Percentiles rank a stretch among this genome's conserved stretches.
Evolutionary conservation across 148 eudicot species (phyloP).

Genomic region (Polygonum maritimum): DNA sequence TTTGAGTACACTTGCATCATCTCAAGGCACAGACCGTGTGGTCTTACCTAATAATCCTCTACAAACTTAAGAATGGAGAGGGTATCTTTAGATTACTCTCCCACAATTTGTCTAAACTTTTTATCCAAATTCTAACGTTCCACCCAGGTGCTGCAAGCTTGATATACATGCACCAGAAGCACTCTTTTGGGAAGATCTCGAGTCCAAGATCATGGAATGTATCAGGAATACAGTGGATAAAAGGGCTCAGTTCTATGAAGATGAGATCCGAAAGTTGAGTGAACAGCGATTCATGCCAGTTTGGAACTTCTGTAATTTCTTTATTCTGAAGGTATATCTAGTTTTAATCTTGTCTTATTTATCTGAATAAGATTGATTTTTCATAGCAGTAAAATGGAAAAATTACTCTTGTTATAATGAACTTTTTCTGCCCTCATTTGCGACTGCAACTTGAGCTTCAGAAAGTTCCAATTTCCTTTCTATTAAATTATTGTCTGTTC

Average conservation of each 20-base stretch:
- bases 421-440: neutral
- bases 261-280: constrained; percentile 94
- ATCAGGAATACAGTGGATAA: constrained; percentile 81
- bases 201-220: constrained; percentile 79
- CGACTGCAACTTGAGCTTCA: neutral
- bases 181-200: constrained; percentile 93
- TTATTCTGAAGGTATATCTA: constrained; percentile 69
- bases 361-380: neutral
- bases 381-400: neutral
- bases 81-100: neutral
- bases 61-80: neutral
- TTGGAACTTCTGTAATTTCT: constrained; percentile 98
- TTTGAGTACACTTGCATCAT: neutral
- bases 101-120: constrained; percentile 8
- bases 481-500: constrained; percentile 10
- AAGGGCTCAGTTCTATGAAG: constrained; percentile 93
- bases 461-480: neutral
- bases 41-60: neutral
- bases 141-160: constrained; percentile 79
- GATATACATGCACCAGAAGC: constrained; percentile 77
- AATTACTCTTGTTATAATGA: neutral
- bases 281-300: constrained; percentile 95
- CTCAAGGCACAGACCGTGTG: neutral
- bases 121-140: constrained; percentile 4
- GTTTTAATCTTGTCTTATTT: neutral